Percentiles rank a stretch among this genome's conserved stretches.
Evolutionary conservation across 495 filamentous ascomycete species (phyloP).

Genomic region (Neurospora sp.): DNA sequence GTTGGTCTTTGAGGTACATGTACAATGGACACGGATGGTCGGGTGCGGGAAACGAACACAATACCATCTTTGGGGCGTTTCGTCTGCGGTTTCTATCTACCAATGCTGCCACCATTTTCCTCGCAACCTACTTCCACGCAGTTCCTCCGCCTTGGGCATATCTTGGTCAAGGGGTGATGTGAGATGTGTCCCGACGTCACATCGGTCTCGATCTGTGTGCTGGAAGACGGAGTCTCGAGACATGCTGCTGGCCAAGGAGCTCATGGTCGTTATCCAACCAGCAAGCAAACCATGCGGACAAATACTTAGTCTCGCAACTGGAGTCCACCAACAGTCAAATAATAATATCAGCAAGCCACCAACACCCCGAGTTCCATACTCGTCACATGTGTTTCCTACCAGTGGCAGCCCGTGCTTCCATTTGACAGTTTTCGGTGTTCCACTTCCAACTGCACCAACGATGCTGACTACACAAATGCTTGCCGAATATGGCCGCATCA

Average conservation of each 20-base stretch:
- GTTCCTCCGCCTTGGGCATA: neutral
- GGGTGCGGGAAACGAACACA: conserved; percentile 25
- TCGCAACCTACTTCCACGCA: neutral
- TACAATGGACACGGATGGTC: conserved; percentile 28
- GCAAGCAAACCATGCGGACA: neutral
- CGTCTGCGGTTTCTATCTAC: conserved; percentile 23
- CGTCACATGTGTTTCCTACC: neutral
- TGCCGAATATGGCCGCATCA: neutral
- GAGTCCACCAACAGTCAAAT: neutral
- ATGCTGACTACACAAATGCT: neutral
- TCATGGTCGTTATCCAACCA: neutral
- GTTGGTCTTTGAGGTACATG: conserved; percentile 22
- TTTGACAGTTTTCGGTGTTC: neutral
- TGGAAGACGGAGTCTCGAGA: neutral
- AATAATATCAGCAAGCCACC: neutral
- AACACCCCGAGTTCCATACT: neutral
- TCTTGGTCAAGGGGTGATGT: neutral
- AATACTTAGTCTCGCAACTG: neutral
- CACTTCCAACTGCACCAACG: neutral
- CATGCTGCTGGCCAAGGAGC: neutral
- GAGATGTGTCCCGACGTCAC: neutral
- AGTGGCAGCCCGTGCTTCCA: neutral
- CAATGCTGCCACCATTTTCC: conserved; percentile 20
- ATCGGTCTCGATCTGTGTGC: neutral
- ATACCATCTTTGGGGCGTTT: conserved; percentile 31